phyloP scores from a whole-genome alignment of 2,329 filamentous ascomycete genomes.

The Fusarium chuoi region DNA sequence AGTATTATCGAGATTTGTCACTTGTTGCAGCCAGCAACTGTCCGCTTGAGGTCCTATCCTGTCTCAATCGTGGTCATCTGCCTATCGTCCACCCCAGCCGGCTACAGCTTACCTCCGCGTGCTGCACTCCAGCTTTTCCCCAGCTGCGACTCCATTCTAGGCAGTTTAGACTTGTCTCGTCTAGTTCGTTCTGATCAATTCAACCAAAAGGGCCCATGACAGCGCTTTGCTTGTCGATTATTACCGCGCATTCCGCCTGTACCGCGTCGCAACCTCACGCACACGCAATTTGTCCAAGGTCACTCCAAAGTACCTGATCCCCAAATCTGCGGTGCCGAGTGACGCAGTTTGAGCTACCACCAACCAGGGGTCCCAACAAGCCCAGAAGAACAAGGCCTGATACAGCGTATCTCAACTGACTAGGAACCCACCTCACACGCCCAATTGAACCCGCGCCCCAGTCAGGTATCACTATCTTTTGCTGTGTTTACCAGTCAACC shows the following conservation, averaged over 20 bases:
- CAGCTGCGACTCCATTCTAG: slow-evolving; percentile 17
- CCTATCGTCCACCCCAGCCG: slow-evolving; percentile 22
- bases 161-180: slow-evolving; percentile 3
- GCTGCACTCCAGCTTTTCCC: slow-evolving; percentile 37
- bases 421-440: slow-evolving; percentile 22
- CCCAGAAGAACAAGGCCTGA: not conserved
- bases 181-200: slow-evolving; percentile 3
- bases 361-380: slow-evolving; percentile 39
- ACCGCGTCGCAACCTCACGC: slow-evolving; percentile 8
- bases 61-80: slow-evolving; percentile 40
- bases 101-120: slow-evolving; percentile 18
- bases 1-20: slow-evolving; percentile 23
- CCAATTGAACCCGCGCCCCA: slow-evolving; percentile 26
- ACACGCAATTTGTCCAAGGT: slow-evolving; percentile 31
- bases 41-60: slow-evolving; percentile 27
- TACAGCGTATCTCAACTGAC: slow-evolving; percentile 31
- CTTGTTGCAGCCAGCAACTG: slow-evolving; percentile 28
- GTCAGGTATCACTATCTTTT: slow-evolving; percentile 29
- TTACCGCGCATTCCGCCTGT: slow-evolving; percentile 33
- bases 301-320: slow-evolving; percentile 42
- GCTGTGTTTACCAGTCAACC: slow-evolving; percentile 12
- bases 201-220: slow-evolving; percentile 7
- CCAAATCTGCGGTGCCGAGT: slow-evolving; percentile 27
- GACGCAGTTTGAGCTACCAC: slow-evolving; percentile 35
- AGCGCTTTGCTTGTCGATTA: slow-evolving; percentile 10